A percentile compares a stretch with the other conserved stretches of the same genome.
phyloP scores from a whole-genome alignment of 2,329 filamentous ascomycete genomes.

The Xylaria sp. region DNA sequence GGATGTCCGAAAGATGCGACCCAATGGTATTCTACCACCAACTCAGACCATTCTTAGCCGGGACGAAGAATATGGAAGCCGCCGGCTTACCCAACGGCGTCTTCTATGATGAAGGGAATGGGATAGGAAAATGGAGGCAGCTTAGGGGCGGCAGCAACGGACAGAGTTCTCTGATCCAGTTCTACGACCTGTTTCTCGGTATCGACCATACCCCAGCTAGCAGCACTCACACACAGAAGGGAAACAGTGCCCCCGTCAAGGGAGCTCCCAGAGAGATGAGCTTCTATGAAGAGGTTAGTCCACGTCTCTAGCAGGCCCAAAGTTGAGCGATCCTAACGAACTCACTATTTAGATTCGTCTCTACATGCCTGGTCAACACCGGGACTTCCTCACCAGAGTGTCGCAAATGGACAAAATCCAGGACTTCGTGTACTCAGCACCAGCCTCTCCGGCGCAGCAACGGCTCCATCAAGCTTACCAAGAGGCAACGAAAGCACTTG shows the following conservation, averaged over 20 bases:
- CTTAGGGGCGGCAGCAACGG: conserved; percentile 93
- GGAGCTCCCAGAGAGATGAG: conserved; percentile 44
- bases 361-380: conserved; percentile 91
- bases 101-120: conserved; percentile 81
- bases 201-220: conserved; percentile 74
- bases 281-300: conserved; percentile 67
- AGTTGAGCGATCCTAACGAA: background rate
- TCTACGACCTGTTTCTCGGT: conserved; percentile 88
- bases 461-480: conserved; percentile 67
- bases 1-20: conserved; percentile 92
- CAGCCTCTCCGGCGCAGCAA: conserved; percentile 56
- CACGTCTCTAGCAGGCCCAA: too few species aligned
- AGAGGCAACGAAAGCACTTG: conserved; percentile 78
- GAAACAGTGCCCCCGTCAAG: conserved; percentile 1
- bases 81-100: conserved; percentile 86
- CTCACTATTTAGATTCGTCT: conserved; percentile 65
- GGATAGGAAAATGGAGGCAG: conserved; percentile 75
- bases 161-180: conserved; percentile 91
- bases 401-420: conserved; percentile 78
- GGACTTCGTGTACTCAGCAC: conserved; percentile 63
- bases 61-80: conserved; percentile 90
- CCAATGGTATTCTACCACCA: conserved; percentile 89
- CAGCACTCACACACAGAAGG: conserved; percentile 42
- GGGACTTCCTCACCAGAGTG: conserved; percentile 79
- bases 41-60: conserved; percentile 88